Evolutionary conservation across 495 filamentous ascomycete genomes (phyloP).

Genomic region (Penicillium simplicissimum): DNA sequence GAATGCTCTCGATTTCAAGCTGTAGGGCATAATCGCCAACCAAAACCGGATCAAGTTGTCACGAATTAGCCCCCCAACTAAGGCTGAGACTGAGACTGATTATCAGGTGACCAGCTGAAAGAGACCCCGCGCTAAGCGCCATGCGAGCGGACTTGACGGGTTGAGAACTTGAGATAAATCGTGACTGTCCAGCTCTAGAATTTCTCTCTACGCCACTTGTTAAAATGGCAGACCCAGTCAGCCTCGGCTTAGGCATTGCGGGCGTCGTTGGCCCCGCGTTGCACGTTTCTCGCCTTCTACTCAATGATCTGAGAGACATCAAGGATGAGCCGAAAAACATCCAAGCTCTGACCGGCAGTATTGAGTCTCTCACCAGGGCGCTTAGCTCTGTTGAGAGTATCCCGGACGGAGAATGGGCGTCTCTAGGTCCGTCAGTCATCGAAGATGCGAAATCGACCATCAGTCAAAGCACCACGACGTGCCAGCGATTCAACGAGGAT

Average conservation of each 20-base stretch:
- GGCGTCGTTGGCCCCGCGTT: constrained; percentile 40
- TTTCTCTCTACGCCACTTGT: not conserved
- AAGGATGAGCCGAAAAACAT: constrained; percentile 39
- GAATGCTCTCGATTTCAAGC: not conserved
- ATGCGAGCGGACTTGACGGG: too few species aligned
- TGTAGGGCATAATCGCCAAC: not conserved
- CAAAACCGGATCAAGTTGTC: too few species aligned
- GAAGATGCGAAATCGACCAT: constrained; percentile 33
- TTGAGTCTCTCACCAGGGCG: constrained; percentile 32
- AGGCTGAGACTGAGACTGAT: not conserved
- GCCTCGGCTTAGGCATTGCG: constrained; percentile 35
- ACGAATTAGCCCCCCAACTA: too few species aligned
- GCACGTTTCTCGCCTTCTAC: constrained; percentile 37
- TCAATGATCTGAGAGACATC: constrained; percentile 39
- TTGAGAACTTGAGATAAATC: not conserved
- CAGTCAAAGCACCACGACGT: constrained; percentile 31
- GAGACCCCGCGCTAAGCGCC: not conserved
- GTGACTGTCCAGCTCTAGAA: not conserved
- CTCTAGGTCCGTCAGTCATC: constrained; percentile 33
- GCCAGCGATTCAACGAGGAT: constrained; percentile 19
- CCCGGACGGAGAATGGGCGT: constrained; percentile 35
- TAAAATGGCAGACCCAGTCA: constrained; percentile 39
- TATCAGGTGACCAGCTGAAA: not conserved
- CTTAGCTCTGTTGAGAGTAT: constrained; percentile 37
- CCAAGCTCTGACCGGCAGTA: constrained; percentile 30